phyloP scores from a whole-genome alignment of 805 yeast genomes.

The Candida patagonica region DNA sequence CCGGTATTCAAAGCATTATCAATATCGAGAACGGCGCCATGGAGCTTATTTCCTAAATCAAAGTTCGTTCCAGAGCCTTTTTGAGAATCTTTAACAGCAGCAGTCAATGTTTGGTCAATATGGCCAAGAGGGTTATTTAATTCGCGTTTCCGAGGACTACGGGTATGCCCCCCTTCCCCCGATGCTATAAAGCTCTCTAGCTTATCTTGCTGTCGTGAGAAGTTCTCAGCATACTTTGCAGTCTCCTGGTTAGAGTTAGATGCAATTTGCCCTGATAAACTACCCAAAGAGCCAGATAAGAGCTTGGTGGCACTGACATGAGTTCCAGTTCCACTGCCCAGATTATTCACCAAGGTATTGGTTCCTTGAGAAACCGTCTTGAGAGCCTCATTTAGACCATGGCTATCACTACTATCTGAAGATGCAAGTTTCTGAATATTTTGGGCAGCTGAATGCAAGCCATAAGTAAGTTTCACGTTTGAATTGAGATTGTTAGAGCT shows the following conservation, averaged over 20 bases:
- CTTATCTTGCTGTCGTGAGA: not conserved
- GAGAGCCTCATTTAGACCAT: no score
- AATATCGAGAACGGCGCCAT: no score
- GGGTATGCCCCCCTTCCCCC: no score
- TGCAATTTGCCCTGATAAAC: not conserved
- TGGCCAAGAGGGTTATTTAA: no score
- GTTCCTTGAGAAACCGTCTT: slow-evolving; percentile 2
- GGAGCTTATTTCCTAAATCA: no score
- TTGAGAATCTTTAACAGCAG: no score
- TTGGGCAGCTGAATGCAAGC: slow-evolving; percentile 11
- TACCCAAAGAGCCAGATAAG: not conserved
- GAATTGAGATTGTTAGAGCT: slow-evolving; percentile 5
- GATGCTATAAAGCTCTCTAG: not conserved
- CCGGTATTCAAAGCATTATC: no score
- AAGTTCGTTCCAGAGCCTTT: no score
- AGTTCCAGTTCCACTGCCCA: not conserved
- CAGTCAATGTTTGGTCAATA: no score
- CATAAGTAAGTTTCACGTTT: slow-evolving; percentile 5
- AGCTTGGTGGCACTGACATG: not conserved
- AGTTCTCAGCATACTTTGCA: not conserved
- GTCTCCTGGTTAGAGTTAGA: not conserved
- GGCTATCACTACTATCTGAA: not conserved
- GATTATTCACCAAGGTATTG: slow-evolving; percentile 6
- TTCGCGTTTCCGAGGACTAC: no score
- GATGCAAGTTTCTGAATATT: slow-evolving; percentile 10